Conservation (phyloP, 2,329 filamentous ascomycete species). For the Huntiella moniliformis region DNA sequence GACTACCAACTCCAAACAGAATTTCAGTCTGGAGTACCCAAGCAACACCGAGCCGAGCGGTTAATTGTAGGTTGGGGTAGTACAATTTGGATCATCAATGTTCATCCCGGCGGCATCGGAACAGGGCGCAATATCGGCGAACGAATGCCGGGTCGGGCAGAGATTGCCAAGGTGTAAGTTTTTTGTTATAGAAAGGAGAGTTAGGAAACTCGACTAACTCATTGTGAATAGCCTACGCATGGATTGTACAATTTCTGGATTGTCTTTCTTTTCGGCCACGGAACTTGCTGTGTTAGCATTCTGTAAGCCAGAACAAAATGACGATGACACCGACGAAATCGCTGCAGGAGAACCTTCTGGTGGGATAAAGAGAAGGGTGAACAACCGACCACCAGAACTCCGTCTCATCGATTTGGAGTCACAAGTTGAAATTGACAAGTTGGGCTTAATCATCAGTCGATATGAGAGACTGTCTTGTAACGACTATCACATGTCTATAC, state of each 20-base stretch:
- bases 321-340: slow-evolving; percentile 23
- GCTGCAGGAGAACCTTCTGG: slow-evolving; percentile 36
- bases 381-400: slow-evolving; percentile 71
- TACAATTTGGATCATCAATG: slow-evolving; percentile 87
- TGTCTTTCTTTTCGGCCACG: slow-evolving; percentile 88
- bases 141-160: slow-evolving; percentile 57
- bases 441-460: slow-evolving; percentile 67
- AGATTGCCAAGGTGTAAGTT: slow-evolving; percentile 80
- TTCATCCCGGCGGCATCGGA: slow-evolving; percentile 56
- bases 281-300: slow-evolving; percentile 85
- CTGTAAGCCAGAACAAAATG: slow-evolving; percentile 54
- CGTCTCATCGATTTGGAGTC: slow-evolving; percentile 77
- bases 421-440: slow-evolving; percentile 73
- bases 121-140: slow-evolving; percentile 49
- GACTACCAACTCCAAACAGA: slow-evolving; percentile 60
- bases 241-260: slow-evolving; percentile 93
- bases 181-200: no score
- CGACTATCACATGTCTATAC: slow-evolving; percentile 76
- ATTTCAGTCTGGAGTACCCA: slow-evolving; percentile 25
- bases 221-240: slow-evolving; percentile 53
- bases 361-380: slow-evolving; percentile 46
- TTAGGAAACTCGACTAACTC: slow-evolving; percentile 14
- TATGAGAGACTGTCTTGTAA: slow-evolving; percentile 71
- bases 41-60: slow-evolving; percentile 37
- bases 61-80: slow-evolving; percentile 89